Percentiles rank a stretch among this genome's conserved stretches.
phyloP scores from a whole-genome alignment of 2,329 filamentous ascomycete genomes.

The Exophiala spinifera region DNA sequence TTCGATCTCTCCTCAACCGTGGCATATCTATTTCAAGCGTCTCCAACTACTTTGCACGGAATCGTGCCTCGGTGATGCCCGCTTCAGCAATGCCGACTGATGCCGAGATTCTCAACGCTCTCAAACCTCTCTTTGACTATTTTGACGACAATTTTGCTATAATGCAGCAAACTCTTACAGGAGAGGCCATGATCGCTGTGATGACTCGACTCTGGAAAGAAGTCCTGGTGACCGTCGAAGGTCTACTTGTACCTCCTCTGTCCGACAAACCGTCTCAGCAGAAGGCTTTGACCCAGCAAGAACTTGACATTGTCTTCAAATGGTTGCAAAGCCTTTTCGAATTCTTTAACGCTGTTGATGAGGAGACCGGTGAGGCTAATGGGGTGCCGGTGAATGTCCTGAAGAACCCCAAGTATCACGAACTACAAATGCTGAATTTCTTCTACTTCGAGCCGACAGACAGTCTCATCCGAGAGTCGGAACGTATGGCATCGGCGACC shows the following conservation, averaged over 20 bases:
- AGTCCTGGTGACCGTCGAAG: constrained; percentile 86
- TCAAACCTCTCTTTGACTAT: constrained; percentile 84
- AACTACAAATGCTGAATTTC: constrained; percentile 93
- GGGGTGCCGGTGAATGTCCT: constrained; percentile 88
- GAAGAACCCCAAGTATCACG: constrained; percentile 97
- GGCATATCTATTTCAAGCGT: constrained; percentile 70
- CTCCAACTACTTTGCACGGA: constrained; percentile 60
- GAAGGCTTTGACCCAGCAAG: constrained; percentile 75
- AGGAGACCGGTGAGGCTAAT: constrained; percentile 74
- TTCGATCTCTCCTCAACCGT: constrained; percentile 71
- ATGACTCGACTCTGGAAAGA: constrained; percentile 99
- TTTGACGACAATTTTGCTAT: constrained; percentile 99
- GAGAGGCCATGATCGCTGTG: constrained; percentile 95
- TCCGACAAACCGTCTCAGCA: constrained; percentile 92
- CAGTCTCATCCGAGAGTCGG: constrained; percentile 88
- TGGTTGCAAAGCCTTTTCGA: constrained; percentile 88
- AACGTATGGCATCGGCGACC: constrained; percentile 88
- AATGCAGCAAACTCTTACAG: constrained; percentile 94
- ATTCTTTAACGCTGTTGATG: constrained; percentile 93
- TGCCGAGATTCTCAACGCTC: constrained; percentile 72
- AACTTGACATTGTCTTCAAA: constrained; percentile 90
- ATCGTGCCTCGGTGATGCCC: constrained; percentile 38
- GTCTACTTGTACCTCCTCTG: constrained; percentile 83
- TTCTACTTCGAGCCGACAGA: constrained; percentile 96
- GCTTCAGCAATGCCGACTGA: constrained; percentile 59